Conservation (phyloP, 352 stramenopile species). For the Blastocystis sp. region DNA sequence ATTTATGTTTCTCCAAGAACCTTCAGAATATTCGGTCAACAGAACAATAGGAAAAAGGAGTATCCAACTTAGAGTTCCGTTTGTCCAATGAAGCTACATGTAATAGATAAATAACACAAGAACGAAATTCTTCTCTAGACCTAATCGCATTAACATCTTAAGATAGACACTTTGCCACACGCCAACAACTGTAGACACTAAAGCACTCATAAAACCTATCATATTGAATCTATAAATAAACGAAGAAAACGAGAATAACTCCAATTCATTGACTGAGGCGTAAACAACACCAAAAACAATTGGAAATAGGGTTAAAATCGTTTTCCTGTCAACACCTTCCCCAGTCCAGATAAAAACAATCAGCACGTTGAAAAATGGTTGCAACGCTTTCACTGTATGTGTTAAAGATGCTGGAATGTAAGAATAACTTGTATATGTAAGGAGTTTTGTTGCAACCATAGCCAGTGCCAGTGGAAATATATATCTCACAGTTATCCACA, state of each 20-base stretch:
- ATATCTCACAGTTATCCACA: background rate
- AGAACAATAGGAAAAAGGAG: slow-evolving; percentile 60
- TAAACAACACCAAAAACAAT: slow-evolving; percentile 66
- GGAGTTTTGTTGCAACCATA: slow-evolving; percentile 56
- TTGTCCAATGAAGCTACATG: slow-evolving; percentile 47
- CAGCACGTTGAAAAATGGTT: slow-evolving; percentile 67
- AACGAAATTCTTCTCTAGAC: slow-evolving; percentile 61
- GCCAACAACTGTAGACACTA: slow-evolving; percentile 45
- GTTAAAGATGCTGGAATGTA: slow-evolving; percentile 60
- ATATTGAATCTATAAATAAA: slow-evolving; percentile 34
- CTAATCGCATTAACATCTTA: slow-evolving; percentile 66
- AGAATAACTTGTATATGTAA: slow-evolving; percentile 57
- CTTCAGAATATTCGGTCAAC: background rate
- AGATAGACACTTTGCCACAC: slow-evolving; percentile 67
- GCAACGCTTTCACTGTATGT: slow-evolving; percentile 64
- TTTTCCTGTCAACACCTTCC: slow-evolving; percentile 12
- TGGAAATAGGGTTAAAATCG: slow-evolving; percentile 49
- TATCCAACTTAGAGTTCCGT: slow-evolving; percentile 36
- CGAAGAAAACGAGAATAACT: background rate
- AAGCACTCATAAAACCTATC: slow-evolving; percentile 56
- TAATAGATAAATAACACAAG: background rate
- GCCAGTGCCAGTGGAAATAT: slow-evolving; percentile 29
- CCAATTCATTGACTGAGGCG: slow-evolving; percentile 60
- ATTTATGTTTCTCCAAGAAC: slow-evolving; percentile 18
- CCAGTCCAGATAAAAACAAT: slow-evolving; percentile 60